A percentile compares a stretch with the other conserved stretches of the same genome.
phyloP scores from a whole-genome alignment of 495 filamentous ascomycete species.

The Platismatia glauca region DNA sequence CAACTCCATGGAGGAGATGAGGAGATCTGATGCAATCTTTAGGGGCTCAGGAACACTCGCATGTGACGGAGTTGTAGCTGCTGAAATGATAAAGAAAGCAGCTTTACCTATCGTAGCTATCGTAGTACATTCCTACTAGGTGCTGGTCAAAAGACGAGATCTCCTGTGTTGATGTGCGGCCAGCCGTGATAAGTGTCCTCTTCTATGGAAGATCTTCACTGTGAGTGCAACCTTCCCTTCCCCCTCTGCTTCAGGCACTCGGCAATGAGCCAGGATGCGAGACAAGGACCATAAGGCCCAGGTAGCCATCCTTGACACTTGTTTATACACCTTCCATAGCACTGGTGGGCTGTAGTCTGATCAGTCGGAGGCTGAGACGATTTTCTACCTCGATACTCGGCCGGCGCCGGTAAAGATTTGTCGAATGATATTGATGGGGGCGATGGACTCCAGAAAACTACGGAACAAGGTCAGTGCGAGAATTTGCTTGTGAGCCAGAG shows the following conservation, averaged over 20 bases:
- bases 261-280: too few relatives aligned
- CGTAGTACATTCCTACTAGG: not conserved
- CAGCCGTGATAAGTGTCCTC: not conserved
- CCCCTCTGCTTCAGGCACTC: not conserved
- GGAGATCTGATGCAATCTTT: not conserved
- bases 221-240: not conserved
- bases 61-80: not conserved
- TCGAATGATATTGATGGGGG: not conserved
- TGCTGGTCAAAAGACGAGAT: not conserved
- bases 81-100: not conserved
- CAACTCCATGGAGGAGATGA: not conserved
- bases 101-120: not conserved
- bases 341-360: not conserved
- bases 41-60: not conserved
- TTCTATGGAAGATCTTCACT: not conserved
- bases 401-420: not conserved
- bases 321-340: not conserved
- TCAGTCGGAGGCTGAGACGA: not conserved
- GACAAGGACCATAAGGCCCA: not conserved
- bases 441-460: not conserved
- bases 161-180: not conserved
- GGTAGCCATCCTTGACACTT: not conserved
- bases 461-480: too few relatives aligned
- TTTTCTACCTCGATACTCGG: not conserved
- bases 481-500: not conserved